Conservation (phyloP, 2,329 filamentous ascomycete genomes). For the Rutstroemia sp. region DNA sequence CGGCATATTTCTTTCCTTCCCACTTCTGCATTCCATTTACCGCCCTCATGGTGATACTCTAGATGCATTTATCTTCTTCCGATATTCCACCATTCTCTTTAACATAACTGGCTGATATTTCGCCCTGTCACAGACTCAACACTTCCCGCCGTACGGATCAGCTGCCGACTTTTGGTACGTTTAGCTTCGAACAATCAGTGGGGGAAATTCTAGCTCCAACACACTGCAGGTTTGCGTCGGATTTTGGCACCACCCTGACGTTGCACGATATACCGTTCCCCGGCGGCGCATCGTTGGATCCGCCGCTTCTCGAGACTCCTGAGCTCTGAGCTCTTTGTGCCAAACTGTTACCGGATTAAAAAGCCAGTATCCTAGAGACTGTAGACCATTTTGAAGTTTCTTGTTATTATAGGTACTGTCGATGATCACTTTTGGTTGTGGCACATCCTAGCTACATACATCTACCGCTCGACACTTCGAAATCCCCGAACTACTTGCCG, state of each 20-base stretch:
- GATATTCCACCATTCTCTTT: conserved; percentile 18
- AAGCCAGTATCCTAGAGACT: background rate
- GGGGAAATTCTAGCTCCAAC: conserved; percentile 17
- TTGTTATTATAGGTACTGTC: background rate
- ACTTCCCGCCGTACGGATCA: conserved; percentile 23
- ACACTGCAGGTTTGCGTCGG: conserved; percentile 24
- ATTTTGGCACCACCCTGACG: conserved; percentile 24
- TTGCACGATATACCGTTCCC: conserved; percentile 20
- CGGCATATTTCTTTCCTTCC: conserved; percentile 18
- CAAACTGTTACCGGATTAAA: background rate
- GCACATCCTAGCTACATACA: background rate
- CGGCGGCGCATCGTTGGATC: conserved; percentile 22
- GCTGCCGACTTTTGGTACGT: conserved; percentile 26
- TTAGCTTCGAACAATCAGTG: conserved; percentile 17
- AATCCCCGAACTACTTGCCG: background rate
- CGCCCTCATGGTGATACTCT: conserved; percentile 19
- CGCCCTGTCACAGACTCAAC: conserved; percentile 22
- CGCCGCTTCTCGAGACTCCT: conserved; percentile 7
- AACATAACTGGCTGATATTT: conserved; percentile 23
- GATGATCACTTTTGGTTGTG: background rate
- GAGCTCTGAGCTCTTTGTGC: background rate
- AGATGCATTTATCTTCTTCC: conserved; percentile 9
- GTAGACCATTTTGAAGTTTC: background rate
- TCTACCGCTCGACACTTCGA: background rate
- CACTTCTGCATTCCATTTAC: conserved; percentile 15